A percentile compares a stretch with the other conserved stretches of the same genome.
phyloP scores from a whole-genome alignment of 208 protist species.

The Herpetomonas samuelpessoai region DNA sequence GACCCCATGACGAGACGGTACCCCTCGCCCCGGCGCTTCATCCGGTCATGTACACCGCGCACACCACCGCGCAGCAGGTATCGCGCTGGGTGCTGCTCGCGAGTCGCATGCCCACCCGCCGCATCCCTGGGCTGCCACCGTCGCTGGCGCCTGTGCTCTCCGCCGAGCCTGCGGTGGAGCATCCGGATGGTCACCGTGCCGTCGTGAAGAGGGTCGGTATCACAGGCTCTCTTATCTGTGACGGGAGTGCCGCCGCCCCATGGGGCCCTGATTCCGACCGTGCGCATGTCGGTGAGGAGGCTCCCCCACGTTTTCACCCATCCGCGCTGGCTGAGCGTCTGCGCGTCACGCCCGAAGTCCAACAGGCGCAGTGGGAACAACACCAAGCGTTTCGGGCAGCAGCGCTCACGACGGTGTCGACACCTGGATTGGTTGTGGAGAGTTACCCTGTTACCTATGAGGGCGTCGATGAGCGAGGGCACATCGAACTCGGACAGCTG shows the following conservation, averaged over 20 bases:
- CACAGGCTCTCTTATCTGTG: neutral
- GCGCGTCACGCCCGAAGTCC: slow-evolving; percentile 27
- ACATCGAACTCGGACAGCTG: slow-evolving; percentile 48
- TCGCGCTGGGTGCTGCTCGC: slow-evolving; percentile 58
- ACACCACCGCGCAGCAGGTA: slow-evolving; percentile 35
- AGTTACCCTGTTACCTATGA: slow-evolving; percentile 68
- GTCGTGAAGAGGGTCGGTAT: slow-evolving; percentile 27
- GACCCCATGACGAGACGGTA: no score
- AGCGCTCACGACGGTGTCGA: slow-evolving; percentile 26
- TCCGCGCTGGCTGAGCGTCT: neutral
- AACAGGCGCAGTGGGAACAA: slow-evolving; percentile 59
- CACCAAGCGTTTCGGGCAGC: slow-evolving; percentile 47
- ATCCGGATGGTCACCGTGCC: slow-evolving; percentile 49
- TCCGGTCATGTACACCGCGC: slow-evolving; percentile 58
- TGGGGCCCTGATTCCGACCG: slow-evolving; percentile 12
- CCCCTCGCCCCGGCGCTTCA: slow-evolving; percentile 21
- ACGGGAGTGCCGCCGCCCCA: slow-evolving; percentile 11
- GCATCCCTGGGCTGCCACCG: slow-evolving; percentile 39
- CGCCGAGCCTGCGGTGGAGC: slow-evolving; percentile 59
- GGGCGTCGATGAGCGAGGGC: slow-evolving; percentile 37
- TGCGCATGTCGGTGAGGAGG: slow-evolving; percentile 11
- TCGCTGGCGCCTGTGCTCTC: slow-evolving; percentile 65
- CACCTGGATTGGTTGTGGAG: slow-evolving; percentile 48
- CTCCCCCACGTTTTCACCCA: no score
- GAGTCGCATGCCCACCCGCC: slow-evolving; percentile 33